These are phyloP conservation scores for Babesia sp. DNA, from an alignment of 169 alveolate genomes.

Conservation along the genomic window DNA sequence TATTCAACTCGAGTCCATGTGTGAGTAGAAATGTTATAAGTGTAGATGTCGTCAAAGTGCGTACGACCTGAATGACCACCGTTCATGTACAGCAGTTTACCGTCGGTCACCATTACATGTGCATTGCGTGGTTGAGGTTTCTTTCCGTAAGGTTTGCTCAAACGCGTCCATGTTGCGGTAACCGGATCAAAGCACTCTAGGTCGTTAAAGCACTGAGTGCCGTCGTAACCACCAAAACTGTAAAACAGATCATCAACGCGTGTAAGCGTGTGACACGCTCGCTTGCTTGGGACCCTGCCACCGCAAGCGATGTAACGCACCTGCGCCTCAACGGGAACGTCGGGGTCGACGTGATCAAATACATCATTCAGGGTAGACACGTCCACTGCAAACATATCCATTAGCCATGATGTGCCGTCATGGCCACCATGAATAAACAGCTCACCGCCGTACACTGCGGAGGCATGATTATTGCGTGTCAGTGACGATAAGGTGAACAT, in stretches of 20 bases:
- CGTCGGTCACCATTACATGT: constrained; percentile 72
- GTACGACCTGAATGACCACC: constrained; percentile 77
- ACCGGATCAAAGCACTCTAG: constrained; percentile 69
- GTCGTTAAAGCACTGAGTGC: constrained; percentile 73
- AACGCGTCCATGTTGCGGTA: constrained; percentile 61
- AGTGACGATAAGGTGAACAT: constrained; percentile 23
- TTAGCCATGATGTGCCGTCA: constrained; percentile 71
- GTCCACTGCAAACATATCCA: constrained; percentile 73
- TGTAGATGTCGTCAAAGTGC: constrained; percentile 69
- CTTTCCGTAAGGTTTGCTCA: constrained; percentile 69
- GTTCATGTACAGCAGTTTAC: constrained; percentile 58
- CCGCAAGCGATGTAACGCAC: constrained; percentile 43
- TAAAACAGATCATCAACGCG: constrained; percentile 67
- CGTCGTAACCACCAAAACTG: constrained; percentile 79
- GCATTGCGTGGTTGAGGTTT: constrained; percentile 77
- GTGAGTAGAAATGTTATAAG: constrained; percentile 57
- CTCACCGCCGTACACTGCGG: constrained; percentile 57
- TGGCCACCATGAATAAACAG: constrained; percentile 78
- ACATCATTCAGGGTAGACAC: constrained; percentile 49
- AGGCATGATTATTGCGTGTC: constrained; percentile 75
- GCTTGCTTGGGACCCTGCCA: constrained; percentile 71
- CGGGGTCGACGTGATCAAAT: constrained; percentile 37
- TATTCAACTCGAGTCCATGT: constrained; percentile 61
- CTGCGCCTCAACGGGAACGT: constrained; percentile 63
- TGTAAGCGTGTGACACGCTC: constrained; percentile 77